phyloP scores from a whole-genome alignment of 257 asterid genomes.

The Primulina huaijiensis region DNA sequence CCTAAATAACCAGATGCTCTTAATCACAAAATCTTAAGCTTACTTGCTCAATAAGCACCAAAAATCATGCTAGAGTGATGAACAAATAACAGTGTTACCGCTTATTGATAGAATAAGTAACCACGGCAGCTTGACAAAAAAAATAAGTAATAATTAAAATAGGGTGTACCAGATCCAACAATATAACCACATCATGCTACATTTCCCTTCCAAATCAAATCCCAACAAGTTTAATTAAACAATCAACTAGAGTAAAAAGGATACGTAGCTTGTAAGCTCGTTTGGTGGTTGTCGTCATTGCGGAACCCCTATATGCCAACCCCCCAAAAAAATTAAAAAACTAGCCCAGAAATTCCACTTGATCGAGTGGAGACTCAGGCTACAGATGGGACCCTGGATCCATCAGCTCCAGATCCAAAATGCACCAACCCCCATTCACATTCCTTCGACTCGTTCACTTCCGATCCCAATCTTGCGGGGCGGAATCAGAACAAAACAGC shows the following conservation, averaged over 20 bases:
- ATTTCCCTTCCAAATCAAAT: conserved; percentile 21
- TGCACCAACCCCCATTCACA: conserved; percentile 31
- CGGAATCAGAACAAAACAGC: conserved; percentile 1
- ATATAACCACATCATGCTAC: conserved; percentile 11
- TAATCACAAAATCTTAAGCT: conserved; percentile 4
- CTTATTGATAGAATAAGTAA: conserved; percentile 2
- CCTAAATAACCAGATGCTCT: conserved; percentile 19
- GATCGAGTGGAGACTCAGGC: conserved; percentile 24
- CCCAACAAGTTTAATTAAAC: neutral
- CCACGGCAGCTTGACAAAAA: conserved; percentile 15
- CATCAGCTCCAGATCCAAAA: conserved; percentile 37
- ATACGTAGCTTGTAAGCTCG: conserved; percentile 99
- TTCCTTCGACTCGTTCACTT: conserved; percentile 29
- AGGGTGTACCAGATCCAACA: conserved; percentile 34
- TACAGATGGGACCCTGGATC: conserved; percentile 1
- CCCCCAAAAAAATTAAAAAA: neutral
- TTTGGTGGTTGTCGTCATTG: conserved; percentile 75
- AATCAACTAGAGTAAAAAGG: conserved; percentile 37
- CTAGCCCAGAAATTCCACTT: conserved; percentile 41
- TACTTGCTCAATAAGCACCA: neutral
- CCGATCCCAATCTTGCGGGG: conserved; percentile 12
- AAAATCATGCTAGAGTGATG: conserved; percentile 9
- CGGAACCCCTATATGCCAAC: conserved; percentile 24
- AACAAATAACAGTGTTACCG: conserved; percentile 9
- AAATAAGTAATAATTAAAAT: conserved; percentile 6